Evolutionary conservation across 2,329 filamentous ascomycete genomes (phyloP).

Genomic region (Calonectria montana): DNA sequence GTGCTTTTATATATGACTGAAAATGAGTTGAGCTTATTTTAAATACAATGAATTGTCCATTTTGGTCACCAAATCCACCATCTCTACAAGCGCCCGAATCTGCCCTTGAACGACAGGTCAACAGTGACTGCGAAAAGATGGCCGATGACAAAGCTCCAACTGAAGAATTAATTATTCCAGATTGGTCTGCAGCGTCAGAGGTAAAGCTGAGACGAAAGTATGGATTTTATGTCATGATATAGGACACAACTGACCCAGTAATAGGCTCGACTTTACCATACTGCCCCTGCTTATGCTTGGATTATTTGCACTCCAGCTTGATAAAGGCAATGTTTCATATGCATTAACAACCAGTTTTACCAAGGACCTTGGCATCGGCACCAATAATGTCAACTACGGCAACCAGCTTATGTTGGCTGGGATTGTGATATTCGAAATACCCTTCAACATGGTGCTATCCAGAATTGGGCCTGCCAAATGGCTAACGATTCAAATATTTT

Average conservation of each 20-base stretch:
- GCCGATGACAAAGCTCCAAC: background rate
- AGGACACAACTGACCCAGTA: background rate
- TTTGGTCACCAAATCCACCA: background rate
- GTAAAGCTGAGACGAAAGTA: conserved; percentile 8
- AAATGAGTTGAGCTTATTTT: background rate
- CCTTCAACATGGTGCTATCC: conserved; percentile 24
- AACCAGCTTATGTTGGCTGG: conserved; percentile 58
- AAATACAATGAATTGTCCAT: background rate
- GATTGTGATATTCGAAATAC: conserved; percentile 55
- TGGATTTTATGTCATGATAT: background rate
- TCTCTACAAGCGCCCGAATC: background rate
- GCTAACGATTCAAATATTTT: conserved; percentile 27
- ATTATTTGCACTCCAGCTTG: conserved; percentile 39
- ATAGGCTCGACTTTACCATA: conserved; percentile 31
- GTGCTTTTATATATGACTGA: background rate
- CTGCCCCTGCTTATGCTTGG: conserved; percentile 33
- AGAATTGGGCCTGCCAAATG: conserved; percentile 23
- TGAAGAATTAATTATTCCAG: background rate
- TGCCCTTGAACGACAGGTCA: background rate
- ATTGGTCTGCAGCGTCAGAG: conserved; percentile 3
- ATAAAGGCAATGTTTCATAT: conserved; percentile 54
- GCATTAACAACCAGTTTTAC: conserved; percentile 61
- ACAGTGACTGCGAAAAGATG: background rate
- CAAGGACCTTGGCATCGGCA: conserved; percentile 58
- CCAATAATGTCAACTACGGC: conserved; percentile 61